Percentiles rank a stretch among this genome's conserved stretches.
These are phyloP conservation scores for Cyberlindnera euphorbiiphila DNA, from an alignment of 805 yeast genomes.

Conservation along the genomic window DNA sequence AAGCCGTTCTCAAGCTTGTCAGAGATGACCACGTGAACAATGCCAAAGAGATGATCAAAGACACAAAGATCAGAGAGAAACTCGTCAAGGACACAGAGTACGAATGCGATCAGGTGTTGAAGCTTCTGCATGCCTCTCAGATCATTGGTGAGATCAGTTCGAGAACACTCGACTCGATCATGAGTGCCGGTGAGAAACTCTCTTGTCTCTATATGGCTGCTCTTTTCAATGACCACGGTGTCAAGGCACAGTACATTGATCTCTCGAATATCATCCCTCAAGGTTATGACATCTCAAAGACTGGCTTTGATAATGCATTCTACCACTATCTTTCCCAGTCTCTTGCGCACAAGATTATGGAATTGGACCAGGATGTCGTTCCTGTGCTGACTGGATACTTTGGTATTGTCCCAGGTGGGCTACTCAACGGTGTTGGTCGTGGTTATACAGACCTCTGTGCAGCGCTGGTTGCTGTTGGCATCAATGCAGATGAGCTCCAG, in stretches of 20 bases:
- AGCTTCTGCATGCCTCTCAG: slow-evolving; percentile 79
- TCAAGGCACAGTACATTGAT: slow-evolving; percentile 74
- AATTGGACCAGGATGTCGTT: slow-evolving; percentile 43
- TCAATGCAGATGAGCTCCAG: slow-evolving; percentile 89
- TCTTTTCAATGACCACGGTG: slow-evolving; percentile 77
- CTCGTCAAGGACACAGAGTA: slow-evolving; percentile 55
- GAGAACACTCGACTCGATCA: slow-evolving; percentile 81
- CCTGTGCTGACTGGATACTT: slow-evolving; percentile 97
- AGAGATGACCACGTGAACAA: slow-evolving; percentile 75
- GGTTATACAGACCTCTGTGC: slow-evolving; percentile 98
- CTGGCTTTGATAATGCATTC: slow-evolving; percentile 64
- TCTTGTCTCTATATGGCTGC: slow-evolving; percentile 88
- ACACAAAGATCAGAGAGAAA: slow-evolving; percentile 41
- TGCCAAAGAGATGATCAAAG: slow-evolving; percentile 52
- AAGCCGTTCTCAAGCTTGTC: slow-evolving; percentile 57
- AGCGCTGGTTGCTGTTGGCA: slow-evolving; percentile 91
- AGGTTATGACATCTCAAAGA: slow-evolving; percentile 46
- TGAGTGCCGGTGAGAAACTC: slow-evolving; percentile 92
- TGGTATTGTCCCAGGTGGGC: slow-evolving; percentile 94
- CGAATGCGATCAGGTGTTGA: slow-evolving; percentile 66
- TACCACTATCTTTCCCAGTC: slow-evolving; percentile 52
- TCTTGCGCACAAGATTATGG: slow-evolving; percentile 47
- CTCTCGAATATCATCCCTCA: slow-evolving; percentile 68
- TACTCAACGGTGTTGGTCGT: slow-evolving; percentile 89
- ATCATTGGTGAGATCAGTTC: slow-evolving; percentile 89